These are phyloP conservation scores for Yamadazyma triangularis DNA, from an alignment of 1,139 yeast species.

Conservation along the genomic window DNA sequence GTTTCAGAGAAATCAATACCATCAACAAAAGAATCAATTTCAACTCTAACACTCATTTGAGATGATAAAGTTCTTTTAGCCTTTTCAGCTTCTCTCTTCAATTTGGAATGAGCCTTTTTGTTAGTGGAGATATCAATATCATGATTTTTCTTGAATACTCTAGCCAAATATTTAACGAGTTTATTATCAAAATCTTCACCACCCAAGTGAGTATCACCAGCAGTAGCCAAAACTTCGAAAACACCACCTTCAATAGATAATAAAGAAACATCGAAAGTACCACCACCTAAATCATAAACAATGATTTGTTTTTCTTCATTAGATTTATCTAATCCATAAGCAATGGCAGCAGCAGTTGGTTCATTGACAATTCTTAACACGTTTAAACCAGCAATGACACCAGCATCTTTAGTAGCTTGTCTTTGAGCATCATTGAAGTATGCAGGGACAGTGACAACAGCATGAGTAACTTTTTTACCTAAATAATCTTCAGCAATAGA, in stretches of 20 bases:
- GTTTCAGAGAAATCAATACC: constrained; percentile 95
- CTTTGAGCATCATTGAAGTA: constrained; percentile 98
- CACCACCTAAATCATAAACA: constrained; percentile 53
- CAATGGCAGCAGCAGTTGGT: constrained; percentile 98
- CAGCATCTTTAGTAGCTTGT: constrained; percentile 98
- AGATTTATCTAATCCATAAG: constrained; percentile 90
- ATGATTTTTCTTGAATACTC: constrained; percentile 86
- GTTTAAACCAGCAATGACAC: constrained; percentile 92
- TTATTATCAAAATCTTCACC: constrained; percentile 97
- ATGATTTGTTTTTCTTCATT: constrained; percentile 46
- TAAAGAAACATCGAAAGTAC: constrained; percentile 51
- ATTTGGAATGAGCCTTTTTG: constrained; percentile 78
- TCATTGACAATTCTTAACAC: constrained; percentile 94
- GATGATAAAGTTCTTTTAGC: constrained; percentile 93
- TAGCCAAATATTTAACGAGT: constrained; percentile 79
- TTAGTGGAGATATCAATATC: constrained; percentile 69
- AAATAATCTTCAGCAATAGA: constrained; percentile 89
- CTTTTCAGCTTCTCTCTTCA: constrained; percentile 95
- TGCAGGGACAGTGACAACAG: constrained; percentile 96
- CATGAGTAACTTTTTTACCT: constrained; percentile 86
- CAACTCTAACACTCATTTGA: constrained; percentile 85
- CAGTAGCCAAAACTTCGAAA: constrained; percentile 49
- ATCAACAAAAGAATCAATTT: constrained; percentile 91
- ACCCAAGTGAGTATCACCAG: constrained; percentile 55
- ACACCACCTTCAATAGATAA: constrained; percentile 51